Conservation (phyloP, 2,329 filamentous ascomycete genomes). For the Trichoderma hamatum region DNA sequence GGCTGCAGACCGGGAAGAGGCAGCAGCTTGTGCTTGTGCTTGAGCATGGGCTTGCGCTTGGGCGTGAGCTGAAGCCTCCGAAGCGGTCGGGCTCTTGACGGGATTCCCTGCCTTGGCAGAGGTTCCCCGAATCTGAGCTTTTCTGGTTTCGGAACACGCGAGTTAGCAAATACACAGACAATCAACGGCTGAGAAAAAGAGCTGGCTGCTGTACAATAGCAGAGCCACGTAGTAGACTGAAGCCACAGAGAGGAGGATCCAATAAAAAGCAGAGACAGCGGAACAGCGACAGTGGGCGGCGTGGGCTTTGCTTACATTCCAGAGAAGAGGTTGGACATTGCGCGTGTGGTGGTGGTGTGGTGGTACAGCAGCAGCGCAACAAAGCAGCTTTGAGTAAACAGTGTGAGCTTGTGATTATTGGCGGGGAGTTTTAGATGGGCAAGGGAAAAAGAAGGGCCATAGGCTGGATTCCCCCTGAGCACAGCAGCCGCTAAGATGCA, state of each 20-base stretch:
- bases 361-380: slow-evolving; percentile 10
- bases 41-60: not conserved
- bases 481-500: slow-evolving; percentile 11
- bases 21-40: slow-evolving; percentile 29
- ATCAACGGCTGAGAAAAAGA: not conserved
- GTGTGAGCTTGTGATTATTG: slow-evolving; percentile 25
- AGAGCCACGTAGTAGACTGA: not conserved
- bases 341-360: slow-evolving; percentile 7
- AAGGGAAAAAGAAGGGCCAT: slow-evolving; percentile 15
- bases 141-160: slow-evolving; percentile 17
- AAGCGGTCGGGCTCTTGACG: slow-evolving; percentile 20
- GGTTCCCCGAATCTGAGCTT: slow-evolving; percentile 26
- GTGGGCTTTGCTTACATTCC: slow-evolving; percentile 55
- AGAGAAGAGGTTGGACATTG: slow-evolving; percentile 64
- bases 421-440: slow-evolving; percentile 15
- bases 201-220: not conserved
- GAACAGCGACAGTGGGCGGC: slow-evolving; percentile 31
- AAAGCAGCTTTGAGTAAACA: slow-evolving; percentile 4
- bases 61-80: slow-evolving; percentile 31
- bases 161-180: slow-evolving; percentile 12
- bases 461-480: slow-evolving; percentile 14
- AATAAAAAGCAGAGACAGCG: not conserved
- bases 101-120: slow-evolving; percentile 26
- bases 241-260: not conserved
- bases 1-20: slow-evolving; percentile 45